A percentile compares a stretch with the other conserved stretches of the same genome.
Conservation (phyloP, 1,284 basidiomycete species). For the Papiliotrema flavescens region DNA sequence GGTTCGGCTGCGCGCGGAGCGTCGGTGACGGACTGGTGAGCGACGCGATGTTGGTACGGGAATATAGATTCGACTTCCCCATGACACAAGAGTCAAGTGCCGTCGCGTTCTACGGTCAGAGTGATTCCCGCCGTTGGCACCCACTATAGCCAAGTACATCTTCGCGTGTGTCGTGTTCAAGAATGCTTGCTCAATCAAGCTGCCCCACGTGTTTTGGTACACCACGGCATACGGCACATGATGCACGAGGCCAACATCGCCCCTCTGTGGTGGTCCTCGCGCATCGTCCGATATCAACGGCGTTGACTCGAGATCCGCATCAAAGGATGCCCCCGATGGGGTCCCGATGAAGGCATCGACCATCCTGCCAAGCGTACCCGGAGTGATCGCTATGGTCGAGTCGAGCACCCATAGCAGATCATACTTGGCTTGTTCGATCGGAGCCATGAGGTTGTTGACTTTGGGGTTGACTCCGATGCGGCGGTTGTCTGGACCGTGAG, state of each 20-base stretch:
- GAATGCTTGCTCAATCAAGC: conserved; percentile 87
- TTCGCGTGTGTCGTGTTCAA: conserved; percentile 97
- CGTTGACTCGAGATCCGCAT: conserved; percentile 34
- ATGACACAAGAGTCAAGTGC: conserved; percentile 93
- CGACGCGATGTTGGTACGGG: conserved; percentile 65
- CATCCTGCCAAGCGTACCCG: conserved; percentile 78
- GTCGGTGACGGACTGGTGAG: conserved; percentile 40
- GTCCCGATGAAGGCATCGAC: conserved; percentile 61
- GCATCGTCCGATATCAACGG: conserved; percentile 28
- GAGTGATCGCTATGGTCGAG: conserved; percentile 77
- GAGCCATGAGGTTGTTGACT: conserved; percentile 89
- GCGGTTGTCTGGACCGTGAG: conserved; percentile 45
- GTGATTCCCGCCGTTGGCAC: conserved; percentile 8
- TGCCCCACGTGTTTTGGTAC: conserved; percentile 66
- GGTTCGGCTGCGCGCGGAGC: conserved; percentile 23
- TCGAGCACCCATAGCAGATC: conserved; percentile 97
- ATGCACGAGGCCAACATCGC: conserved; percentile 78
- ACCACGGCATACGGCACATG: conserved; percentile 88
- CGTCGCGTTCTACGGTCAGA: conserved; percentile 50
- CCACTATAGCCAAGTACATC: conserved; percentile 90
- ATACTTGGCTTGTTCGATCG: conserved; percentile 73
- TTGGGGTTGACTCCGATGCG: conserved; percentile 89
- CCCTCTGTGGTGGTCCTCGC: conserved; percentile 25
- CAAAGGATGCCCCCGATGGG: conserved; percentile 4
- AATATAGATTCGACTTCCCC: conserved; percentile 94